Evolutionary conservation across 2,329 filamentous ascomycete species (phyloP), one percentile per base, ranked within the genome.

Genomic region (Pseudogymnoascus sp.): DNA sequence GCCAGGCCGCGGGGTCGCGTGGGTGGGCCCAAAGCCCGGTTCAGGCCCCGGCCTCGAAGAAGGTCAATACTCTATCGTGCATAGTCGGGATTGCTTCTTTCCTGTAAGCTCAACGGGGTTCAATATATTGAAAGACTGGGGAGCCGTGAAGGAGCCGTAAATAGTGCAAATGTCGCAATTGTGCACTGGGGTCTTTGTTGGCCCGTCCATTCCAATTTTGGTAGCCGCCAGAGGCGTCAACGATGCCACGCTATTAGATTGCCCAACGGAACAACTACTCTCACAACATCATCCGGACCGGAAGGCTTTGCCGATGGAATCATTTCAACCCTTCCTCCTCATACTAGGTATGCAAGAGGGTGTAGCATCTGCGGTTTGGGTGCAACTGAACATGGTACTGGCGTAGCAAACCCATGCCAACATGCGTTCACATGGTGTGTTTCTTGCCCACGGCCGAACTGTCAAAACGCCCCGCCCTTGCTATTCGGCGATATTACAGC

Each of bases 21-120:
- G 43, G 43, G 28, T 53, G 25, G 43, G 43, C n/a, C 28, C 25
- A 33, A 33, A 53, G 25, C 43, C 43, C 43, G 43, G 43, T 53
- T 53, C 28, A 15, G 9, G 43, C 25, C 43, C 43, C 5, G 28
- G 43, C 43, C 28, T 6, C 25, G n/a, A 53, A 33, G 28, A 53
- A 18, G 43, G 43, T 53, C 43, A 53, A 53, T 53, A 53, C 43
- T 53, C 43, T 53, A 53, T 53, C 43, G 43, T 53, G 43, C 28
- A 53, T 53, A 18, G 43, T 53, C 8, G 8, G 28, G 28, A 33
- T 53, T 53, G 43, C 43, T 33, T 53, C 43, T 53, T 53, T 53
- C 43, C 28, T 53, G 43, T 53, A 53, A 53, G 43, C 25, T 53
- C 43, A 6, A 2, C 15, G 43, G 43, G 28, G 14, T 20, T 53